Evolutionary conservation across 345 rosid genomes (phyloP), one percentile per base, ranked within the genome.

Genomic region (Rubroshorea leprosula): DNA sequence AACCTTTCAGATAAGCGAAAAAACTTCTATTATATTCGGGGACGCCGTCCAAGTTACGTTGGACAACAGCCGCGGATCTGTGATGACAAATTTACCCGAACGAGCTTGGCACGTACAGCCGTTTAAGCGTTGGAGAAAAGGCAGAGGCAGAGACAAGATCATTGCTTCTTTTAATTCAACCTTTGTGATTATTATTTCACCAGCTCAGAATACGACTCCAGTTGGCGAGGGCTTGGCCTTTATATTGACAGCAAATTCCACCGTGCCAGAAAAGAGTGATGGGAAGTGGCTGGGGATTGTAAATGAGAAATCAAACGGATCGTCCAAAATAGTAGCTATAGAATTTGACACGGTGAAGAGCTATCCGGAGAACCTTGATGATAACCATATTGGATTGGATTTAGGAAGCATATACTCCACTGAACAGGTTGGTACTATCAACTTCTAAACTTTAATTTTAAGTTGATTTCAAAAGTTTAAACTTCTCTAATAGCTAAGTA

Each of bases 211-310:
- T 26, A 83, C 86, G 2, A 1, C 5, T 54, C 76, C 69, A 0
- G 83, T 86, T 0, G 95, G 93, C 0, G 97, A 90, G 61, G 93
- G 97, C 26, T 43, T 90, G 58, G 88, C 95, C 41, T 90, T 90
- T 58, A 55, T 74, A 44, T 25, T 90, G 52, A 63, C 88, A 6
- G 69, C 51, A 0, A 41, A 69, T 35, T 3, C 0, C 2, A 0
- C 5, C 14, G 73, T 69, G 52, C 88, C 85, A 0, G 22, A 8
- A 0, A 61, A 60, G 31, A 84, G 93, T 63, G 11, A 65, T 0
- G 90, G 95, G 23, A 56, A 78, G 57, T 87, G 97, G 93, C 87
- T 87, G 0, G 80, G 93, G 35, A 52, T 84, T 1, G 81, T 84
- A 49, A 84, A 84, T 55, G 54, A 41, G 12, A 58, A 0, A 8